Base-by-base conservation (phyloP, 371 early-diverging fungal species). In the Mucor indicus region DNA sequence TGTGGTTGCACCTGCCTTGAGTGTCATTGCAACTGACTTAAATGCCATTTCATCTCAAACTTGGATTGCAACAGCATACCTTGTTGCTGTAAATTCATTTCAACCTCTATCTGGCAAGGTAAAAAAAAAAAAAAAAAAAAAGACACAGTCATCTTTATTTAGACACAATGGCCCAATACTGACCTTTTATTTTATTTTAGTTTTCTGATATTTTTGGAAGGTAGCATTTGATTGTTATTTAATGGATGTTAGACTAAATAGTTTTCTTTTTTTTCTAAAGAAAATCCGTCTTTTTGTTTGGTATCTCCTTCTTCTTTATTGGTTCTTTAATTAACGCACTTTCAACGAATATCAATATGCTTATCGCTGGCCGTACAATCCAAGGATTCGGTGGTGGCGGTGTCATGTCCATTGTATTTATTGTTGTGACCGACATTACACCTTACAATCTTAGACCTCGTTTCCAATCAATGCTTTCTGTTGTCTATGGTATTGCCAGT, bases 391-490 rank as follows among this genome's bases (percentile, higher is more conserved):
- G 87, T 29, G 86, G 85, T 42, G 89, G 83, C 13, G 80, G 85
- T 16, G 62, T 90, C 19, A 72, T 85, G 52, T 70, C 84, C 10
- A 64, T 84, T 65, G 75, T 79, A 15, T 75, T 86, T 44, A 87
- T 93, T 46, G 83, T 91, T 47, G 82, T 93, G 38, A 78, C 91
- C 2, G 95, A 95, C 44, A 64, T 93, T 22, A 56, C 62, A 0
- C 68, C 87, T 9, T 33, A 87, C 13, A 60, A 75, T 10, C 78
- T 90, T 19, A 78, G 91, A 0, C 85, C 82, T 24, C 75, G 80
- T 8, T 86, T 83, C 44, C 75, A 84, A 52, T 69, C 80, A 2
- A 62, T 79, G 27, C 62, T 83, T 20, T 66, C 78, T 39, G 78
- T 72, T 24, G 75, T 85, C 16, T 90, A 83, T 62, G 86, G 85